Evolutionary conservation across 192 early-diverging fungal genomes (phyloP), one percentile per base, ranked within the genome.

Genomic region (Coemansia guatemalensis): DNA sequence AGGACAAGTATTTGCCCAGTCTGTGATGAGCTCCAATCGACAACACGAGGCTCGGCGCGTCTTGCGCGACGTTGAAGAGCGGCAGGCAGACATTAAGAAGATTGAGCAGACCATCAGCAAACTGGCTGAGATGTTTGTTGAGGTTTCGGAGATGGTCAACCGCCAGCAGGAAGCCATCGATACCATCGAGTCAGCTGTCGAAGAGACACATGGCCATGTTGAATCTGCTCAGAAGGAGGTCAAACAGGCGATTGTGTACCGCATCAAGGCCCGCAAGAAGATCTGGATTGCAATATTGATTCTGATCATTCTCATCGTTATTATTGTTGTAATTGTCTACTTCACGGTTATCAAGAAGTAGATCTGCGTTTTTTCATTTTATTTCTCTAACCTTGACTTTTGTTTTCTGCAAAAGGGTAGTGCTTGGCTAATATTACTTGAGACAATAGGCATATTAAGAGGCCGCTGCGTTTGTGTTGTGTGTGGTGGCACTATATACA

Each of bases 311-410:
- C 50, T 82, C 55, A 75, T 82, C 48, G 64, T 76, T 48, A 66
- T 88, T 69, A 69, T 85, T 59, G 60, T 85, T 74, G 48, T 88
- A 66, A 65, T 78, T 64, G 26, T 85, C 73, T 71, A 79, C 77
- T 67, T 82, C 75, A 69, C 74, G 23, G 56, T 83, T 56, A 69
- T 85, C 69, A 73, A 74, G 47, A 78, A 82, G 67, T 74, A 71
- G 54, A 21, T 1, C 22, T 18, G 33, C 30, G 30, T 32, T 14
- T 48, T 25, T 50, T 49, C 29, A 20, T 48, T 24, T 41, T 24
- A 22, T 48, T 62, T 27, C 49, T 33, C 17, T 26, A 8, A 41
- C 24, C 30, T 26, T 60, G 27, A n/a, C n/a, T 48, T 27, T 48
- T n/a, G 56, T 24, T 58, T 44, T 44, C 14, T 44, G 29, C 29